Conservation (phyloP, 495 filamentous ascomycete genomes). For the Pseudevernia furfuracea region DNA sequence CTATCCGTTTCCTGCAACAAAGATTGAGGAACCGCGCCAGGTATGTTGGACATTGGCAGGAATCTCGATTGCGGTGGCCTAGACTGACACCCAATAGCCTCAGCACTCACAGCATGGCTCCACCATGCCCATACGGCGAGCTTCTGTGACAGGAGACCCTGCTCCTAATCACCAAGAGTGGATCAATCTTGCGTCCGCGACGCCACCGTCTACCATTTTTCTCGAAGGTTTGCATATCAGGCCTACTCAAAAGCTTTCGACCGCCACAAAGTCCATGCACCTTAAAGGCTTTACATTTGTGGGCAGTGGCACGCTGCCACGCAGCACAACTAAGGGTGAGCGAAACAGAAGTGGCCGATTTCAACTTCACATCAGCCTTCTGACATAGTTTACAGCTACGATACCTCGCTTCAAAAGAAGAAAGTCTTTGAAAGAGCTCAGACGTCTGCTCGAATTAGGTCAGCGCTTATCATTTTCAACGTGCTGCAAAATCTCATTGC, state of each 20-base stretch:
- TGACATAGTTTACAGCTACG: conserved; percentile 23
- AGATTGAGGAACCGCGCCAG: conserved; percentile 12
- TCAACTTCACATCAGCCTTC: neutral
- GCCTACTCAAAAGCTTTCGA: conserved; percentile 32
- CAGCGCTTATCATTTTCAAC: neutral
- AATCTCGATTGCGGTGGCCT: neutral
- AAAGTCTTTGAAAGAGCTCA: conserved; percentile 39
- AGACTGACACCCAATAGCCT: conserved; percentile 5
- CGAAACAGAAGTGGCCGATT: neutral
- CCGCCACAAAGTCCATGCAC: conserved; percentile 35
- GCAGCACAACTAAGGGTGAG: conserved; percentile 27
- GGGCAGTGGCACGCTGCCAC: conserved; percentile 27
- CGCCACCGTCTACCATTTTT: conserved; percentile 30
- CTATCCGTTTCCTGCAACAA: conserved; percentile 17
- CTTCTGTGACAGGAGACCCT: conserved; percentile 7
- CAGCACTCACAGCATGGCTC: conserved; percentile 15
- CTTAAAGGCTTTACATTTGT: conserved; percentile 37
- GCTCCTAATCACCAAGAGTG: conserved; percentile 21
- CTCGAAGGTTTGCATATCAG: conserved; percentile 33
- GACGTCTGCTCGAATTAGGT: conserved; percentile 28
- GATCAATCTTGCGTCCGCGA: conserved; percentile 18
- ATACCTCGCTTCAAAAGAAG: conserved; percentile 36
- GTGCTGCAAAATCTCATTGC: neutral
- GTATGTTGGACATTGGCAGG: conserved; percentile 8
- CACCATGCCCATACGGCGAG: conserved; percentile 11